phyloP scores from a whole-genome alignment of 192 early-diverging fungal species.

The Coemansia reversa region DNA sequence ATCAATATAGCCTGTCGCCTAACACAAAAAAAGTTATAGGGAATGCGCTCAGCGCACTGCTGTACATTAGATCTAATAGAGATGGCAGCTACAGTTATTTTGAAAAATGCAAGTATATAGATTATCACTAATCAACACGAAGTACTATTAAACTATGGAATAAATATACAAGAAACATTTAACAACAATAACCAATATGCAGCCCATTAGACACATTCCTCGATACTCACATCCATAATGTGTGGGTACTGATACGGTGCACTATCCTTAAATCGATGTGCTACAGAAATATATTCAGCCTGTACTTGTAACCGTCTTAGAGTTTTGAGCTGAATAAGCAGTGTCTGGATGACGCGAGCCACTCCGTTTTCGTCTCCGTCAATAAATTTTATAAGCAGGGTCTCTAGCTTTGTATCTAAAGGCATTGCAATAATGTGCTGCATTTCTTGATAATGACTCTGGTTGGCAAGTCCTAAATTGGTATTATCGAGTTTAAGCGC shows the following conservation, averaged over 20 bases:
- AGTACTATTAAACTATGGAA: not conserved
- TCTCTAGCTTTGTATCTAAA: not conserved
- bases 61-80: not conserved
- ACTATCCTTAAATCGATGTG: not conserved
- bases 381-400: not conserved
- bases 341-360: not conserved
- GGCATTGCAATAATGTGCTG: not conserved
- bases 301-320: not conserved
- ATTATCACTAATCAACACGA: not conserved
- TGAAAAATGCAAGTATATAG: not conserved
- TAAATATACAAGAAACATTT: not conserved
- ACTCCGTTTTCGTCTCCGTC: not conserved
- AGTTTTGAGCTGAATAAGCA: not conserved
- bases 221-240: not conserved
- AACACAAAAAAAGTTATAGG: slow-evolving; percentile 36
- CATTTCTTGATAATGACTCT: not conserved
- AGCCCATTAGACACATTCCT: not conserved
- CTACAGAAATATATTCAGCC: not conserved
- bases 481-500: not conserved
- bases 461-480: not conserved
- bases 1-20: slow-evolving; percentile 35
- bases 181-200: not conserved
- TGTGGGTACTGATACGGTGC: not conserved
- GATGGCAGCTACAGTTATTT: not conserved
- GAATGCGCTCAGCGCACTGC: slow-evolving; percentile 19